These are phyloP conservation scores for Nitzschia inconspicua DNA, from an alignment of 108 stramenopile genomes.

Conservation along the genomic window DNA sequence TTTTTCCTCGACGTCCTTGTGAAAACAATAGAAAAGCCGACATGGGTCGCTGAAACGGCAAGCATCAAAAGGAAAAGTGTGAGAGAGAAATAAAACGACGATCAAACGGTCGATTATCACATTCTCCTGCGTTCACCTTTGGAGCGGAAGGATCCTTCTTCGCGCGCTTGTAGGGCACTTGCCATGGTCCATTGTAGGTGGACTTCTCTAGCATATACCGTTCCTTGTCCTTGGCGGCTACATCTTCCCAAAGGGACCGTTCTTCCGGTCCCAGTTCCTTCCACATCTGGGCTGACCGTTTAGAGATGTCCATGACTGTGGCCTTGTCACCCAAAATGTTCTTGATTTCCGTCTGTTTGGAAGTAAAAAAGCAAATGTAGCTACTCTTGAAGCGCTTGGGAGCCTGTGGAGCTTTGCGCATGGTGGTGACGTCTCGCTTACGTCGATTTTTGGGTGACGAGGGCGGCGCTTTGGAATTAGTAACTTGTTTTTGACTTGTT, in stretches of 20 bases:
- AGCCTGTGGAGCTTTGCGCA: conserved; percentile 49
- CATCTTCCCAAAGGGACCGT: conserved; percentile 47
- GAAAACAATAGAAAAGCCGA: conserved; percentile 48
- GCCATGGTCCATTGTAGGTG: conserved; percentile 52
- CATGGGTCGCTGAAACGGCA: conserved; percentile 53
- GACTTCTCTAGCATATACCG: conserved; percentile 50
- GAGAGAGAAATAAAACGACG: no score
- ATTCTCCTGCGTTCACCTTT: no score
- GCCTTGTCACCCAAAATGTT: conserved; percentile 49
- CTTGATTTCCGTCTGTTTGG: conserved; percentile 50
- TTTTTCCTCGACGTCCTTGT: conserved; percentile 17
- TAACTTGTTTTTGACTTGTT: no score
- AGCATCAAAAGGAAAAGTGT: no score
- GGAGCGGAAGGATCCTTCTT: conserved; percentile 62
- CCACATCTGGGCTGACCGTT: conserved; percentile 50
- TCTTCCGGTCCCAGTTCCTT: conserved; percentile 29
- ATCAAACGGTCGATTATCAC: no score
- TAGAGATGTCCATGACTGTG: conserved; percentile 41
- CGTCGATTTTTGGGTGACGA: conserved; percentile 2
- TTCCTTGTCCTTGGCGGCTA: conserved; percentile 56
- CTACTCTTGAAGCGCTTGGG: conserved; percentile 63
- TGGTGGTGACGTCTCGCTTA: conserved; percentile 18
- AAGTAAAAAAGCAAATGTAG: conserved; percentile 62
- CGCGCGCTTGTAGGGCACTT: conserved; percentile 42
- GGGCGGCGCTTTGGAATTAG: no score